phyloP scores from a whole-genome alignment of 2,329 filamentous ascomycete genomes.

The Coniochaeta sp. region DNA sequence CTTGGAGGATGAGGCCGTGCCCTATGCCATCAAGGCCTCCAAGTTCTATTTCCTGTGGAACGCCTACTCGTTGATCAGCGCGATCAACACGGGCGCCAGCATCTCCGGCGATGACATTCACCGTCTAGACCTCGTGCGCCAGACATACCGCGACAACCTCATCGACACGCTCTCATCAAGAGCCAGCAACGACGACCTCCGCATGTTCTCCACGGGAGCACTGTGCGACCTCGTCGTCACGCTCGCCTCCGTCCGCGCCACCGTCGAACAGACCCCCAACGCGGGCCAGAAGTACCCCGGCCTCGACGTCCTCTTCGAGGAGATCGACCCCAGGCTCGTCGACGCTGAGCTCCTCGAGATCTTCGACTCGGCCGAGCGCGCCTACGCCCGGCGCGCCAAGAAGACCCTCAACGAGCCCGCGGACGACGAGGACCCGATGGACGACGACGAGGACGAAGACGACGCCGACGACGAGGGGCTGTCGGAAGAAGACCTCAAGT shows the following conservation, averaged over 20 bases:
- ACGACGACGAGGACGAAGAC: constrained; percentile 53
- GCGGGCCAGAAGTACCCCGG: constrained; percentile 42
- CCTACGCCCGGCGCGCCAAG: constrained; percentile 64
- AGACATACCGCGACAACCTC: constrained; percentile 53
- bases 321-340: constrained; percentile 56
- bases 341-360: constrained; percentile 63
- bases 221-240: constrained; percentile 77
- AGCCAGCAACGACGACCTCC: constrained; percentile 68
- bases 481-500: constrained; percentile 51
- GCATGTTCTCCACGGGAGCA: constrained; percentile 66
- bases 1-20: constrained; percentile 71
- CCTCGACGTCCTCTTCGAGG: constrained; percentile 57
- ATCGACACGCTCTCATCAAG: constrained; percentile 63
- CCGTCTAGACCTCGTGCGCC: constrained; percentile 47
- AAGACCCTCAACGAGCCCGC: constrained; percentile 56
- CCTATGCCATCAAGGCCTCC: constrained; percentile 67
- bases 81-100: constrained; percentile 46
- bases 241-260: constrained; percentile 64
- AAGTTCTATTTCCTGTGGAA: constrained; percentile 98
- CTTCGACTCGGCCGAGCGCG: constrained; percentile 69
- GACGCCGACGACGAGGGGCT: constrained; percentile 46
- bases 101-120: constrained; percentile 54
- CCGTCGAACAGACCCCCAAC: constrained; percentile 33
- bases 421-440: constrained; percentile 67
- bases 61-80: constrained; percentile 50